Evolutionary conservation across 2,329 filamentous ascomycete species (phyloP).

Genomic region (Epichloe amarillans): DNA sequence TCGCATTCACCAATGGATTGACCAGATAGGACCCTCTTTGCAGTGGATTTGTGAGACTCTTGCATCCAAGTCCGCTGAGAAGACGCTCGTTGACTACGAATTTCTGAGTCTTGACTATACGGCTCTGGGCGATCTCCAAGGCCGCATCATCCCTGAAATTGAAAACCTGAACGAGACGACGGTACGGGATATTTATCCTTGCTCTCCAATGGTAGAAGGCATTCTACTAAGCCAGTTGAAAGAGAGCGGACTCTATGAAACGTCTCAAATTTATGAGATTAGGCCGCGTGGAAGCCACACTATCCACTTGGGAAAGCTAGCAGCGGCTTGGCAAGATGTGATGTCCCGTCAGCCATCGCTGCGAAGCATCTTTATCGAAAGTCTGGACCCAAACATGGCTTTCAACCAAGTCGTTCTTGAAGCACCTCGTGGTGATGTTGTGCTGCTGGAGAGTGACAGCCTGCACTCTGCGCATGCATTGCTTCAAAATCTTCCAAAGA

Average conservation of each 20-base stretch:
- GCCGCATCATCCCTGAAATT: slow-evolving; percentile 9
- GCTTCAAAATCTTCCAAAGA: neutral
- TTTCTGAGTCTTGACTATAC: slow-evolving; percentile 13
- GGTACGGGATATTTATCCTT: slow-evolving; percentile 24
- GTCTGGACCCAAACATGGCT: neutral
- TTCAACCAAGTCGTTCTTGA: slow-evolving; percentile 6
- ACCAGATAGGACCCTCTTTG: neutral
- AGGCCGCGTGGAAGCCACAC: neutral
- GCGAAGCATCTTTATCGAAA: slow-evolving; percentile 6
- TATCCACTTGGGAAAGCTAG: slow-evolving; percentile 3
- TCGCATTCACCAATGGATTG: neutral
- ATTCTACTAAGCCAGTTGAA: slow-evolving; percentile 21
- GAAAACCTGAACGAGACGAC: slow-evolving; percentile 7
- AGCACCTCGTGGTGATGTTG: neutral
- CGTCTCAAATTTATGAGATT: slow-evolving; percentile 10
- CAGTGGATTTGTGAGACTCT: neutral
- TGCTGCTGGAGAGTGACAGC: neutral
- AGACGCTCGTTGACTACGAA: slow-evolving; percentile 1
- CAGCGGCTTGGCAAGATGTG: slow-evolving; percentile 7
- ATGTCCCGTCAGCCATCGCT: slow-evolving; percentile 5
- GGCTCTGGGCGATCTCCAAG: slow-evolving; percentile 13
- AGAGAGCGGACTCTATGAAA: slow-evolving; percentile 6
- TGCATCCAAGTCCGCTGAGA: neutral
- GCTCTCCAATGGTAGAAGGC: slow-evolving; percentile 24
- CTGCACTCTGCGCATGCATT: neutral